Base-by-base conservation (phyloP, 805 yeast species). In the Saccharomycopsis lassenensis region DNA sequence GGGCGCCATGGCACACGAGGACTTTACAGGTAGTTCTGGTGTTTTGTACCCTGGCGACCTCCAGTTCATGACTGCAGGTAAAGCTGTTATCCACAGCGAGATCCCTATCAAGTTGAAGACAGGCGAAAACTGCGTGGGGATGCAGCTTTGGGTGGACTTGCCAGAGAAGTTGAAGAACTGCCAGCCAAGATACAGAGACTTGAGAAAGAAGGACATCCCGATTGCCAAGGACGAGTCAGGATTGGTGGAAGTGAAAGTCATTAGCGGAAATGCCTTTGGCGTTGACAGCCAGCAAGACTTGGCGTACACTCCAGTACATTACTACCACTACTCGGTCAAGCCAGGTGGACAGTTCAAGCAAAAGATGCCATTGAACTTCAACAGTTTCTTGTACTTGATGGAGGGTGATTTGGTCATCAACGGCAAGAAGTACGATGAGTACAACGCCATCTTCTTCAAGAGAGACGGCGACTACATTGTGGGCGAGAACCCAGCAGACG, bases 21-120 rank as follows among this genome's bases (percentile, higher is more conserved):
- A 86, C 54, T 83, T 85, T 58, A 81, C 93, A 2, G 94, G 94
- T 1, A 61, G 79, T n/a, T 66, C 69, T 36, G 95, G 94, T 38
- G 64, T 82, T 6, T 59, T 86, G 36, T 65, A 70, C 43, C 73
- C 84, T 5, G 95, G 94, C 39, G 95, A 85, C 54, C 62, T 86
- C 46, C 95, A 85, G 56, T 84, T 85, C 56, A 85, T 85, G 95
- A 85, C 94, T 19, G 94, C 95, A 4, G 95, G 94, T 41, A 70
- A 69, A 48, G 95, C 93, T 34, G 73, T 84, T 24, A 81, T 81
- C 37, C 95, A 84, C 55, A 70, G 85, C 2, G 95, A 85, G 52
- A 84, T 84, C 73, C 94, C 94, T 6, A 76, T 76, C 24, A 61
- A 65, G 25, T 57, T 60, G 43, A 62, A 61, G 15, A 62, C 68